Percentiles rank a stretch among this genome's conserved stretches.
Evolutionary conservation across 495 filamentous ascomycete genomes (phyloP).

Genomic region (Rostrohypoxylon terebratum): DNA sequence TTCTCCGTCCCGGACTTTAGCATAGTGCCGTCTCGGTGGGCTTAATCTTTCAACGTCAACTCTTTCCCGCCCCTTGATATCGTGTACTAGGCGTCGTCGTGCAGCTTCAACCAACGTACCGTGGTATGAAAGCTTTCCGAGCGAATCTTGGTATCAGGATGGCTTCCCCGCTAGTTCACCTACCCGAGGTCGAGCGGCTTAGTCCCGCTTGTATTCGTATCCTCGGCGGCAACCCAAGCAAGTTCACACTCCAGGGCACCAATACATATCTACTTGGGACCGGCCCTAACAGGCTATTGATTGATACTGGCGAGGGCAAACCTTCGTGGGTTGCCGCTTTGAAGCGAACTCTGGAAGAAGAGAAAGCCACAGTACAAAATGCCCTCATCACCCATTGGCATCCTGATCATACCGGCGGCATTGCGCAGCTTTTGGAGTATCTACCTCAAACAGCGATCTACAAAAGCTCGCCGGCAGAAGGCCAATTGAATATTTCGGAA

Average conservation of each 20-base stretch:
- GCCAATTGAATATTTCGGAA: constrained; percentile 70
- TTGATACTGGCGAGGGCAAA: constrained; percentile 83
- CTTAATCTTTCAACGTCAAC: background rate
- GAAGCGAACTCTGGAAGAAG: constrained; percentile 69
- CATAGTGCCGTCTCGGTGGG: background rate
- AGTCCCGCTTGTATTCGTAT: constrained; percentile 76
- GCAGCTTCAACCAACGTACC: background rate
- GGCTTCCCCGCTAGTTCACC: constrained; percentile 54
- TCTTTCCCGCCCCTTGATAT: background rate
- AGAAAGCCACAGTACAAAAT: constrained; percentile 71
- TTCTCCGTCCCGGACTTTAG: background rate
- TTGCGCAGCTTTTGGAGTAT: constrained; percentile 70
- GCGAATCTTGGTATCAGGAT: constrained; percentile 45
- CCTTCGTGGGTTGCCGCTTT: constrained; percentile 71
- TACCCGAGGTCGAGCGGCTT: constrained; percentile 75
- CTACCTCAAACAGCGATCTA: constrained; percentile 69
- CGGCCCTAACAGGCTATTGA: constrained; percentile 72
- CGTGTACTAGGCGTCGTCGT: background rate
- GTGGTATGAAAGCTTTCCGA: constrained; percentile 42
- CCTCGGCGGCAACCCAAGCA: constrained; percentile 83
- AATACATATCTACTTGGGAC: constrained; percentile 90
- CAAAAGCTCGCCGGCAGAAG: constrained; percentile 63
- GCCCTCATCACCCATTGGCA: constrained; percentile 93
- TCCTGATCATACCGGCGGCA: constrained; percentile 81
- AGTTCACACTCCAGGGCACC: constrained; percentile 73